Evolutionary conservation across 768 basidiomycete genomes (phyloP), one percentile per base, ranked within the genome.

Genomic region (Erythrobasidium yunnanense): DNA sequence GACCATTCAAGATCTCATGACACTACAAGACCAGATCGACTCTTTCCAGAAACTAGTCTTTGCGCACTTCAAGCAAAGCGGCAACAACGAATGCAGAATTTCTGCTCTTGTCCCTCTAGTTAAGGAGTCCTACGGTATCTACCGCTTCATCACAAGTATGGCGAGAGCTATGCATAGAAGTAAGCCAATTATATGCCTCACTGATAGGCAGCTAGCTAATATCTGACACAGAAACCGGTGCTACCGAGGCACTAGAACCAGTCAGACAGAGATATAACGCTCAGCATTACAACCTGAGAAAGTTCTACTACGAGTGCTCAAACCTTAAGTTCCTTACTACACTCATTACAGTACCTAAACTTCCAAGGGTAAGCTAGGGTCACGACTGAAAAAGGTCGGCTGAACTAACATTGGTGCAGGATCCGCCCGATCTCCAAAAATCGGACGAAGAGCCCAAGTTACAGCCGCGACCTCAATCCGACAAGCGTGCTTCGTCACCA

Each of bases 121-220:
- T 60, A 99, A 99, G 77, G 95, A 99, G 78, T 93, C 90, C 72
- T 99, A 92, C 85, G 93, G 93, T 35, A 99, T 99, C 66, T 99
- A 99, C 77, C 83, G 90, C 50, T 99, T 97, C 78, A 92, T 97
- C 74, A 97, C 93, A 8, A 92, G 89, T 78, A 99, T 99, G 95
- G 79, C 97, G 75, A 82, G 95, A 25, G 95, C 95, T 0, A 88
- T 99, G 87, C 88, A 93, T 74, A 81, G 95, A 78, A 80, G 93
- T 93, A 73, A 75, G 83, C 78, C 25, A n/a, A n/a, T n/a, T n/a
- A n/a, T n/a, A n/a, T 42, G 42, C 3, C 33, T 0, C 65, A 45
- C 33, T 2, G 0, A 30, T 30, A 25, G 7, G 22, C 42, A 30
- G 25, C 34, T 50, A 50, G 5, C 53, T 5, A 17, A 55, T 30